Evolutionary conservation across 768 basidiomycete genomes (phyloP), one percentile per base, ranked within the genome.

Genomic region (Rhodotorula taiwanensis): DNA sequence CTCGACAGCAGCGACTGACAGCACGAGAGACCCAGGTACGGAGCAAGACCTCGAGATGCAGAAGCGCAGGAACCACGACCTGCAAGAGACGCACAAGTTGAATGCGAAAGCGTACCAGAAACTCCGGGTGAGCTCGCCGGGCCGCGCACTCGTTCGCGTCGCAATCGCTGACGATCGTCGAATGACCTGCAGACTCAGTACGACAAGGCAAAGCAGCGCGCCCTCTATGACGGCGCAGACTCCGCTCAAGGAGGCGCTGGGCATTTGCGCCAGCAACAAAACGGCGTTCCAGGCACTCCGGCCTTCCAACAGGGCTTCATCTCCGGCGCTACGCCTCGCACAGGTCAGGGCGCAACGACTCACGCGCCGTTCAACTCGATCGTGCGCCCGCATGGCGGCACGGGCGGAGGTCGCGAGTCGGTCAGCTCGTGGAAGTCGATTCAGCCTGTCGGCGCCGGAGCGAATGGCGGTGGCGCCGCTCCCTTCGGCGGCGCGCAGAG

Each of bases 81-180:
- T 72, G 5, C 64, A 70, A n/a, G 70, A 74, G 33, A 57, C 66
- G n/a, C 59, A 71, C 64, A 55, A 56, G 30, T 55, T 54, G 27
- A 72, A 69, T 42, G 62, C 70, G 36, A 71, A 70, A 36, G 71
- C 72, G n/a, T 74, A 74, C 53, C 52, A 45, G 13, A 73, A 73
- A 64, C 70, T 74, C 49, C 69, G 71, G 60, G 71, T 61, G 5
- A 6, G 65, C 28, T 10, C 27, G 65, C 55, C 11, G 6, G 62
- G 4, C 20, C n/a, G 27, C 21, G n/a, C 16, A 16, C 16, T 20
- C 31, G 21, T 4, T 5, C n/a, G 7, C 1, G 34, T 5, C 23
- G 25, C 25, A 30, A 8, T 1, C 3, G 15, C 33, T 63, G n/a
- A 34, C 18, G 21, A 25, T 30, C n/a, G 21, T 41, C 52, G n/a